Base-by-base conservation (phyloP, 2,329 filamentous ascomycete genomes). In the Tolypocladium tundrense region DNA sequence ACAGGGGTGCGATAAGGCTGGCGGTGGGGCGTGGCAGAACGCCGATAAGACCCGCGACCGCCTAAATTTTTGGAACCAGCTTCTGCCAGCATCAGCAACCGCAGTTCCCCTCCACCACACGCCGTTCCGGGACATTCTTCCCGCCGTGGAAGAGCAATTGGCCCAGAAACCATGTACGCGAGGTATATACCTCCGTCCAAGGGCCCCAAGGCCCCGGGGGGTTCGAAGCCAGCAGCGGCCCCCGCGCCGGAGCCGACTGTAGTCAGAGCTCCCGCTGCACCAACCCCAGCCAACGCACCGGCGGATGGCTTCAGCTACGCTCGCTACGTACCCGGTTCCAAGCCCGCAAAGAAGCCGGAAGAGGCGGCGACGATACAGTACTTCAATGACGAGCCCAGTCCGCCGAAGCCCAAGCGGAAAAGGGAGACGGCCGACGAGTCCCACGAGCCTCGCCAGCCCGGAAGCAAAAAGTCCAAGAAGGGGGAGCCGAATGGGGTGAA, bases 111-210 rank as follows among this genome's bases (percentile, higher is more conserved):
- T 55, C 41, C 54, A 35, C 19, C 41, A n/a, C 55, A 37, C 24
- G 37, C 55, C 37, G 10, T 51, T 27, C 40, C 19, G 21, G 31
- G 48, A 33, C 64, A 62, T 60, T 56, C 40, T 57, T 56, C 41
- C 33, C 21, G n/a, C 24, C 45, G 27, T 48, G 37, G 48, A 51
- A 53, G 54, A 60, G 53, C 57, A 63, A 63, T 66, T 67, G 62
- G 31, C 45, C 53, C 55, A 37, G 35, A 56, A 60, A 66, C 13
- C 33, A 75, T 75, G 73, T 77, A 78, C 63, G 70, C 75, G 53
- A 70, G 77, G 62, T 78, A 79, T 59, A 66, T 78, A 19, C 76
- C 73, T 45, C 66, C 69, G 8, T 24, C 67, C 10, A 68, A 70
- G 59, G 65, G 58, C 42, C 58, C 67, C 56, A 61, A 54, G 33